phyloP scores from a whole-genome alignment of 306 rosid species.

The Macrotyloma uniflorum region DNA sequence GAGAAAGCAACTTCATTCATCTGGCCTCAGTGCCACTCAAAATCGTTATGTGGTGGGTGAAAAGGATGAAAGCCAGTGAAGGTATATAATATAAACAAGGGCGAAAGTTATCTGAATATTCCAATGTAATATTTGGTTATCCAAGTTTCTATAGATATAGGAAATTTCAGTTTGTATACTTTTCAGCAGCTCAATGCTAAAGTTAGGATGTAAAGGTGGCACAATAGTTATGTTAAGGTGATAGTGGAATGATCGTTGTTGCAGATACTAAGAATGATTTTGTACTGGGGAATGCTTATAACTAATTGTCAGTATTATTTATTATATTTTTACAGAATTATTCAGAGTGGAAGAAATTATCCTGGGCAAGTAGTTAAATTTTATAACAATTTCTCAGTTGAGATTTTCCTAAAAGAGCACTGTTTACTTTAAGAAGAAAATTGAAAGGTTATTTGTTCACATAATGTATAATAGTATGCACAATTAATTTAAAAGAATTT shows the following conservation, averaged over 20 bases:
- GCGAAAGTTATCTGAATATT: constrained; percentile 1
- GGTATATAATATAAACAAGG: background rate
- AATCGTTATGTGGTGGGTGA: constrained; percentile 53
- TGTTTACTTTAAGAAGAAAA: no score
- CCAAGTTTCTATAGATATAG: background rate
- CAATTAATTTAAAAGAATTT: no score
- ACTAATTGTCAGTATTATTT: background rate
- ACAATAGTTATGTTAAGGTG: constrained; percentile 4
- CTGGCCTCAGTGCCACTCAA: constrained; percentile 41
- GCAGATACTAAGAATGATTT: background rate
- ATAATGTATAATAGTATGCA: no score
- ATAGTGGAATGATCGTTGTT: background rate
- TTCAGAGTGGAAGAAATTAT: no score
- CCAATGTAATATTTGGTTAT: constrained; percentile 1
- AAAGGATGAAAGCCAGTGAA: constrained; percentile 44
- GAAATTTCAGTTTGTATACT: background rate
- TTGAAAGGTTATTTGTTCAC: no score
- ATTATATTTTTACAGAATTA: no score
- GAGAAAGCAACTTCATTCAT: constrained; percentile 77
- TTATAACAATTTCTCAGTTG: no score
- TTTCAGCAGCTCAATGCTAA: background rate
- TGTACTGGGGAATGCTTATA: background rate
- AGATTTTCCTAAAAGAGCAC: no score
- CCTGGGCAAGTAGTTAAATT: no score
- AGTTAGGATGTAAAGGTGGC: background rate